Evolutionary conservation across 768 basidiomycete species (phyloP).

Genomic region (Lentinula detonsa): DNA sequence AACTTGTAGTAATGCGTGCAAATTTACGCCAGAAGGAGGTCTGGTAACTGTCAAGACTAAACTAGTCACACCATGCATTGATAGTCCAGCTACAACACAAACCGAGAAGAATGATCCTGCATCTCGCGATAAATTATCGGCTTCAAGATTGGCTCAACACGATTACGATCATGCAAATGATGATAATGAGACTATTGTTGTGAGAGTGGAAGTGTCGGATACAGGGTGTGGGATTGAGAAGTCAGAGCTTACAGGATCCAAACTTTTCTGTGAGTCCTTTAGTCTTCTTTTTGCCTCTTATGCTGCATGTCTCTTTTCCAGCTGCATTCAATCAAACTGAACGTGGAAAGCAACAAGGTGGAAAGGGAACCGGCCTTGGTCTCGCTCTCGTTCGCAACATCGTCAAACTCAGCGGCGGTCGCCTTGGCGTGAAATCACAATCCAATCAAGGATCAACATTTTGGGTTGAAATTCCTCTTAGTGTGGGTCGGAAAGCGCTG

Average conservation of each 20-base stretch:
- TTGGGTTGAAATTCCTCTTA: conserved; percentile 62
- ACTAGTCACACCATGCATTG: conserved; percentile 27
- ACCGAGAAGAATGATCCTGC: not conserved
- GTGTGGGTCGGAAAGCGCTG: conserved; percentile 17
- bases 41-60: conserved; percentile 52
- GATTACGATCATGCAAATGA: conserved; percentile 18
- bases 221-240: conserved; percentile 58
- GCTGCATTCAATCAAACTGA: conserved; percentile 15
- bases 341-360: conserved; percentile 4
- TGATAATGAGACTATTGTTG: conserved; percentile 45
- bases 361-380: conserved; percentile 41
- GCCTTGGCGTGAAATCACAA: conserved; percentile 42
- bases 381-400: conserved; percentile 52
- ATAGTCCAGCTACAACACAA: not conserved
- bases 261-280: conserved; percentile 45
- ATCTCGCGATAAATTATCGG: not conserved
- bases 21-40: conserved; percentile 56
- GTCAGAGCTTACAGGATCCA: conserved; percentile 52
- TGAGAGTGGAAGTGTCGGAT: conserved; percentile 66
- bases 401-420: conserved; percentile 49
- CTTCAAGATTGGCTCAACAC: not conserved
- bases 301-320: conserved; percentile 11
- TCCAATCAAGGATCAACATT: conserved; percentile 62
- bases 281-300: not conserved
- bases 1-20: conserved; percentile 43